Conservation (phyloP, 2,329 filamentous ascomycete genomes). For the Clarireedia paspali region DNA sequence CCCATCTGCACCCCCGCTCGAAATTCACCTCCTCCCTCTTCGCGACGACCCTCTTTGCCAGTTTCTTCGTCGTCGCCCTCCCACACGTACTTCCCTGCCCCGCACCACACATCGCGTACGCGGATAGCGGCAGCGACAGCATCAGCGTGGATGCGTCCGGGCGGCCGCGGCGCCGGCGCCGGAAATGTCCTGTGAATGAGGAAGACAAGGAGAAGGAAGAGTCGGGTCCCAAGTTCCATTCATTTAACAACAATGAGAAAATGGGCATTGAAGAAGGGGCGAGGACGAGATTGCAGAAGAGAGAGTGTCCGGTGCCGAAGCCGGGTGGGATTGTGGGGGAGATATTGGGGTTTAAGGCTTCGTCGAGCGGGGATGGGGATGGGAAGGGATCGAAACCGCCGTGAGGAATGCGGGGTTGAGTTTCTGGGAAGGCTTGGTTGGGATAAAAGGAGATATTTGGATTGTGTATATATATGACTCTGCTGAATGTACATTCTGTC, state of each 20-base stretch:
- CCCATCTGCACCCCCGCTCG: slow-evolving; percentile 84
- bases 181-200: slow-evolving; percentile 35
- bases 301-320: slow-evolving; percentile 90
- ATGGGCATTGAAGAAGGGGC: neutral
- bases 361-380: slow-evolving; percentile 17
- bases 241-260: neutral
- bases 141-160: neutral
- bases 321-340: slow-evolving; percentile 71
- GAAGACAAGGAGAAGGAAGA: slow-evolving; percentile 26
- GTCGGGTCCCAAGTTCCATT: neutral
- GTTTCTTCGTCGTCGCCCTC: slow-evolving; percentile 84
- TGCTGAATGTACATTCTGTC: no score
- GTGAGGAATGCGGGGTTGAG: slow-evolving; percentile 9
- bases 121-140: slow-evolving; percentile 45
- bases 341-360: slow-evolving; percentile 41
- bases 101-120: slow-evolving; percentile 65
- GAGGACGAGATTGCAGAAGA: slow-evolving; percentile 31
- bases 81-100: slow-evolving; percentile 91
- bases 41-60: slow-evolving; percentile 81
- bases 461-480: no score
- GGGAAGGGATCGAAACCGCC: slow-evolving; percentile 23
- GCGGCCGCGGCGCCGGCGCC: slow-evolving; percentile 35
- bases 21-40: slow-evolving; percentile 91
- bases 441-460: no score
- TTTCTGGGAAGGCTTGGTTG: no score